Conservation (phyloP, 2,329 filamentous ascomycete genomes). For the Lachnellula subtilissima region DNA sequence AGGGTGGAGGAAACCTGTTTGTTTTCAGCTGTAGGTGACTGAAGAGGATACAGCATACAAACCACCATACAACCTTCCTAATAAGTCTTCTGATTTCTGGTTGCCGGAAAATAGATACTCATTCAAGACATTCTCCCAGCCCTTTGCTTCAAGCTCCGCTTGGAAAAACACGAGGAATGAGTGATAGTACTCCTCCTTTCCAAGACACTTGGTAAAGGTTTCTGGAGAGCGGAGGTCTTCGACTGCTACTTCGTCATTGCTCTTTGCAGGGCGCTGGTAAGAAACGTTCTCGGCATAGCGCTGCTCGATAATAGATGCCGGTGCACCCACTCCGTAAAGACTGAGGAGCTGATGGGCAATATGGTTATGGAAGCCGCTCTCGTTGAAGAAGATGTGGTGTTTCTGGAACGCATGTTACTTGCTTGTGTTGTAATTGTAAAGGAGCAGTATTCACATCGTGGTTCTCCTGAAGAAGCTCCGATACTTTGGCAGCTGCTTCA, state of each 20-base stretch:
- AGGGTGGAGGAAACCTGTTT: slow-evolving; percentile 65
- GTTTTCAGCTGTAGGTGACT: slow-evolving; percentile 2
- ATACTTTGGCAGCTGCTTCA: slow-evolving; percentile 57
- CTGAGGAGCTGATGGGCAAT: slow-evolving; percentile 73
- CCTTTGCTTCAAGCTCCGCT: slow-evolving; percentile 59
- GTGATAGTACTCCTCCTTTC: slow-evolving; percentile 60
- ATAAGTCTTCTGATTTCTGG: slow-evolving; percentile 61
- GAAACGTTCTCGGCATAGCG: slow-evolving; percentile 60
- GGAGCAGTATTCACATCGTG: slow-evolving; percentile 45
- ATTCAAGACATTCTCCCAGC: slow-evolving; percentile 57
- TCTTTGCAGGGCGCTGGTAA: slow-evolving; percentile 58
- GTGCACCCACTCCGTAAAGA: slow-evolving; percentile 70
- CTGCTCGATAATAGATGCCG: slow-evolving; percentile 51
- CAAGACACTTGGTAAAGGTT: slow-evolving; percentile 55
- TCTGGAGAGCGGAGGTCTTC: slow-evolving; percentile 44
- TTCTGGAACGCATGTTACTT: slow-evolving; percentile 38
- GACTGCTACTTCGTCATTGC: slow-evolving; percentile 30
- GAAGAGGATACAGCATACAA: slow-evolving; percentile 18
- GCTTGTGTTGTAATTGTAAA: neutral
- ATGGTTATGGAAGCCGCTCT: slow-evolving; percentile 74
- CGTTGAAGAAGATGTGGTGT: slow-evolving; percentile 79
- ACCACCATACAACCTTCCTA: slow-evolving; percentile 64
- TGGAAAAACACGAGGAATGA: slow-evolving; percentile 77
- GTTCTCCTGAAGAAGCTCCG: slow-evolving; percentile 70
- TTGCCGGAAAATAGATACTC: slow-evolving; percentile 67